A percentile compares a stretch with the other conserved stretches of the same genome.
Evolutionary conservation across 306 rosid species (phyloP).

Genomic region (Cicer bijugum): DNA sequence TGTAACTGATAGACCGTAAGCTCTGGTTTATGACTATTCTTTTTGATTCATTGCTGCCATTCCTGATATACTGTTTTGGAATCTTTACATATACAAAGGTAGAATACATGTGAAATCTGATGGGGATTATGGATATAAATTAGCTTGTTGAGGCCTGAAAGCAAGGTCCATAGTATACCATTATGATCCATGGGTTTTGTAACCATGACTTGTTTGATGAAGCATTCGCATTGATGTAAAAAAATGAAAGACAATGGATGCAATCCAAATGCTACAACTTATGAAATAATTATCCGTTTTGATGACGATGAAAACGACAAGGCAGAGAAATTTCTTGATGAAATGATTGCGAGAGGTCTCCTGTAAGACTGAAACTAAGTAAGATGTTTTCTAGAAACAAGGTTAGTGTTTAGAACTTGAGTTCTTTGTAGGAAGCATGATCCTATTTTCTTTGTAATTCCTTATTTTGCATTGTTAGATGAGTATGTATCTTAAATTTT

Average conservation of each 20-base stretch:
- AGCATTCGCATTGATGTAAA: background rate
- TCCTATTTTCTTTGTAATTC: background rate
- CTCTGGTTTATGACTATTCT: no score
- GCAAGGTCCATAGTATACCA: background rate
- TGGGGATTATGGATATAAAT: no score
- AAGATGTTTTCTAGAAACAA: background rate
- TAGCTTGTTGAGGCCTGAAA: no score
- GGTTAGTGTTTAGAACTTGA: background rate
- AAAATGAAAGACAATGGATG: background rate
- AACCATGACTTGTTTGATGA: background rate
- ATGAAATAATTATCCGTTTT: background rate
- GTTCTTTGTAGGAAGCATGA: background rate
- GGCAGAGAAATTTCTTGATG: background rate
- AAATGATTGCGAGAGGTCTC: conserved; percentile 20
- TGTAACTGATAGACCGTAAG: no score
- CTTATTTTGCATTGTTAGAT: background rate
- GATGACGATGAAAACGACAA: background rate
- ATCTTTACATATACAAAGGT: no score
- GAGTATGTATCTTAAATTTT: background rate
- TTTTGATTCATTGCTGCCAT: no score
- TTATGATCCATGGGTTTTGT: background rate
- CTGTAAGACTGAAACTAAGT: background rate
- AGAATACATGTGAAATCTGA: no score
- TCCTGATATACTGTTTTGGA: no score
- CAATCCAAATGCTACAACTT: background rate